These are phyloP conservation scores for Ceratobasidium sp. DNA, from an alignment of 1,284 basidiomycete species.

Conservation along the genomic window DNA sequence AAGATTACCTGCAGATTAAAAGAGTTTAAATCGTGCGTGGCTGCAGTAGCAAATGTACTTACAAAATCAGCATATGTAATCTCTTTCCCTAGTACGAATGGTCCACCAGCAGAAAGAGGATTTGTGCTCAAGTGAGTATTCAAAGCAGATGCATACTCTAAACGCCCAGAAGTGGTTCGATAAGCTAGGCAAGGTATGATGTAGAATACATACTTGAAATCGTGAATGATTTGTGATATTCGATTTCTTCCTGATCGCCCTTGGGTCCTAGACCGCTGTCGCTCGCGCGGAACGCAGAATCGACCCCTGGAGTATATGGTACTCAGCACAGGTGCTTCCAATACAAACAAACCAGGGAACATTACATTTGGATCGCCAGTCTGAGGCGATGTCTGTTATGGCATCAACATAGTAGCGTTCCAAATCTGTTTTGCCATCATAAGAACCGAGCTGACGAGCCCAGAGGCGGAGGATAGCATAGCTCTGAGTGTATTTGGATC, in stretches of 20 bases:
- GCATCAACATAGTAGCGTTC: slow-evolving; percentile 36
- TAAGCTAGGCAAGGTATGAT: neutral
- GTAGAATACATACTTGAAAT: slow-evolving; percentile 1
- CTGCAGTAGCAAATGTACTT: neutral
- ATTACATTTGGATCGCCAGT: slow-evolving; percentile 33
- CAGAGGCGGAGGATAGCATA: slow-evolving; percentile 25
- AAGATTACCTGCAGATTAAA: slow-evolving; percentile 23
- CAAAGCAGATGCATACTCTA: slow-evolving; percentile 31
- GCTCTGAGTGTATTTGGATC: slow-evolving; percentile 20
- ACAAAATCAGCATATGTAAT: slow-evolving; percentile 35
- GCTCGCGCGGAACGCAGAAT: slow-evolving; percentile 16
- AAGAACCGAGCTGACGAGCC: slow-evolving; percentile 25
- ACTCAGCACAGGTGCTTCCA: neutral
- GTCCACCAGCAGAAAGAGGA: slow-evolving; percentile 28
- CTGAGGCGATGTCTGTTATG: slow-evolving; percentile 30
- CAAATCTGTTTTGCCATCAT: slow-evolving; percentile 31
- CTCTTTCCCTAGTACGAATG: slow-evolving; percentile 27
- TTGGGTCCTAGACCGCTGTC: slow-evolving; percentile 2
- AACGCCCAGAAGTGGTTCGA: neutral
- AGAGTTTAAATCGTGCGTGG: neutral
- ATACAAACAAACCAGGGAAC: neutral
- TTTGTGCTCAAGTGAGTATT: slow-evolving; percentile 34
- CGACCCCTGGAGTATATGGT: neutral
- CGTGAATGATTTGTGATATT: slow-evolving; percentile 32
- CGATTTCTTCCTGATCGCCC: slow-evolving; percentile 6